phyloP scores from a whole-genome alignment of 768 basidiomycete genomes.

The Phlegmacium glaucopus region DNA sequence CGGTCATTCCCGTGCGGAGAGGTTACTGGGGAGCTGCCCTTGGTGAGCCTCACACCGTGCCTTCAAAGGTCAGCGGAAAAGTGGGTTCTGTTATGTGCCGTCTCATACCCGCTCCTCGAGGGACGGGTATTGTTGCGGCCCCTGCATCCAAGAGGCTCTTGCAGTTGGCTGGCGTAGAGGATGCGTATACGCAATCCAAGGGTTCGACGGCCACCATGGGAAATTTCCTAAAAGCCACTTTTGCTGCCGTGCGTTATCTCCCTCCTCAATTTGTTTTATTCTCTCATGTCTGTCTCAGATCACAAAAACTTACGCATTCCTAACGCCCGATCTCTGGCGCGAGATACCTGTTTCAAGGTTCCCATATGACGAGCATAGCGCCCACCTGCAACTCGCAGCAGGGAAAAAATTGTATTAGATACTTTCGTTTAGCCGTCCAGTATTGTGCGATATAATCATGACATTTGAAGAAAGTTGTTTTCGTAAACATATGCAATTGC shows the following conservation, averaged over 20 bases:
- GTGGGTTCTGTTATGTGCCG: slow-evolving; percentile 99
- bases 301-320: slow-evolving; percentile 97
- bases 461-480: too few species aligned
- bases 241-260: slow-evolving; percentile 68
- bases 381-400: slow-evolving; percentile 80
- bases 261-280: not conserved
- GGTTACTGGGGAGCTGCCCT: slow-evolving; percentile 99
- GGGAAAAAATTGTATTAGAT: slow-evolving; percentile 73
- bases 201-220: slow-evolving; percentile 99
- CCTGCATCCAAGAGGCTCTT: slow-evolving; percentile 95
- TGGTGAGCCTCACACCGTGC: slow-evolving; percentile 98
- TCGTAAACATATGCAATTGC: too few species aligned
- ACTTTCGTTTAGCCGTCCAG: slow-evolving; percentile 11
- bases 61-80: slow-evolving; percentile 97
- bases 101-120: slow-evolving; percentile 96
- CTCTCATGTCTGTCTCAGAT: slow-evolving; percentile 47
- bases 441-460: not conserved
- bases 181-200: slow-evolving; percentile 97
- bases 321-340: slow-evolving; percentile 97
- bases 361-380: slow-evolving; percentile 95
- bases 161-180: slow-evolving; percentile 96
- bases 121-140: slow-evolving; percentile 99
- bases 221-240: slow-evolving; percentile 98
- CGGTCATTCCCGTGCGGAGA: slow-evolving; percentile 95
- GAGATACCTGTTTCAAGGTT: slow-evolving; percentile 87